Evolutionary conservation across 1,284 basidiomycete species (phyloP).

Genomic region (Apiotrichum domesticum): DNA sequence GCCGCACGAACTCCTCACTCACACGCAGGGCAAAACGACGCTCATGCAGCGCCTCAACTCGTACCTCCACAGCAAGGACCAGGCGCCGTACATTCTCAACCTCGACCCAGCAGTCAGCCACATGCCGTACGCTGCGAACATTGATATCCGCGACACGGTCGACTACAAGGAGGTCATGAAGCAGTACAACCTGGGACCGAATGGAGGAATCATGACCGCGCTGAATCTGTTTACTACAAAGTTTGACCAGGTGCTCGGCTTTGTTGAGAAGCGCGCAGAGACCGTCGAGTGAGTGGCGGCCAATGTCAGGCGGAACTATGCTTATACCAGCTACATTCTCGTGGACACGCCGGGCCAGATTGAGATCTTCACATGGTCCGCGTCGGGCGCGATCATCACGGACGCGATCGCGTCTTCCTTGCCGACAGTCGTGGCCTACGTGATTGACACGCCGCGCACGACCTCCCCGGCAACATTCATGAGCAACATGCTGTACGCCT

Average conservation of each 20-base stretch:
- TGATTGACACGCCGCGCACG: conserved; percentile 95
- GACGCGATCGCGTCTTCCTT: conserved; percentile 91
- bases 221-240: conserved; percentile 98
- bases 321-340: conserved; percentile 67
- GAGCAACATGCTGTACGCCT: conserved; percentile 99
- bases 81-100: conserved; percentile 91
- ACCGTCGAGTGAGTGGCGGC: conserved; percentile 66
- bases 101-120: conserved; percentile 92
- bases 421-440: conserved; percentile 91
- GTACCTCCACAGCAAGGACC: conserved; percentile 59
- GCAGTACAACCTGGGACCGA: conserved; percentile 98
- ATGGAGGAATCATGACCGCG: conserved; percentile 94
- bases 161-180: conserved; percentile 99
- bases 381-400: conserved; percentile 96
- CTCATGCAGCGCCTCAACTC: conserved; percentile 91
- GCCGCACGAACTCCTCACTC: too few relatives aligned
- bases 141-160: conserved; percentile 96
- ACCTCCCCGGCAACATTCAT: conserved; percentile 96
- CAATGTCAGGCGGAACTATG: too few relatives aligned
- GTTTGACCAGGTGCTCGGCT: conserved; percentile 91
- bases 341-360: conserved; percentile 98
- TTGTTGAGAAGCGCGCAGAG: conserved; percentile 85
- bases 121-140: conserved; percentile 89
- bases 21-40: conserved; percentile 82
- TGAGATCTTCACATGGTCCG: conserved; percentile 99